Evolutionary conservation across 2,329 filamentous ascomycete genomes (phyloP).

Genomic region (Kalmusia sp.): DNA sequence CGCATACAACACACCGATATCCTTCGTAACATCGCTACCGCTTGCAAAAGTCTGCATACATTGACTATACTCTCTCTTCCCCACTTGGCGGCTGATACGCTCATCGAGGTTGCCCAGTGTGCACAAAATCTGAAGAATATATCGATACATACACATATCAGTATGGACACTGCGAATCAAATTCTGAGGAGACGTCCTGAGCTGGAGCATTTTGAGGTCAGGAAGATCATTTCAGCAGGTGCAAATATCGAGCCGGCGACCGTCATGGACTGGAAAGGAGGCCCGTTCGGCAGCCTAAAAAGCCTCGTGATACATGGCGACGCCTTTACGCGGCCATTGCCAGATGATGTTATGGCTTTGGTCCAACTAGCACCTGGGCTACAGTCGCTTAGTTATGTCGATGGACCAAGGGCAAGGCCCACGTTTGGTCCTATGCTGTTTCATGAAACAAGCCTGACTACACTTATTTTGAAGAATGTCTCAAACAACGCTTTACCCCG

Average conservation of each 20-base stretch:
- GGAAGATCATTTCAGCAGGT: neutral
- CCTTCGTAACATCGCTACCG: slow-evolving; percentile 46
- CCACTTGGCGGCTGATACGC: slow-evolving; percentile 28
- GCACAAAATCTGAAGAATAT: slow-evolving; percentile 35
- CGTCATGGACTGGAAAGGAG: neutral
- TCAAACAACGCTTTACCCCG: neutral
- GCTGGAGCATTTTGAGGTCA: slow-evolving; percentile 27
- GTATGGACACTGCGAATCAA: slow-evolving; percentile 31
- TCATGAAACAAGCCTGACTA: neutral
- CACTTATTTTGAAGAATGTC: neutral
- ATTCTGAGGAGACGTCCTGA: slow-evolving; percentile 30
- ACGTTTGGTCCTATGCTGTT: neutral
- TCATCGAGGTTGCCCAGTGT: slow-evolving; percentile 38
- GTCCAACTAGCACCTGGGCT: neutral
- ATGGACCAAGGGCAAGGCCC: neutral
- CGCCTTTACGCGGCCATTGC: neutral
- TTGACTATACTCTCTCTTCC: slow-evolving; percentile 41
- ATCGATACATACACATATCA: slow-evolving; percentile 31
- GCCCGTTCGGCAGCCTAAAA: neutral
- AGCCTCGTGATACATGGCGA: neutral
- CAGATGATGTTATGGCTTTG: neutral
- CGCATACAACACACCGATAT: slow-evolving; percentile 50
- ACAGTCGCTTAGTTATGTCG: neutral
- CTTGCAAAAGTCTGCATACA: slow-evolving; percentile 43
- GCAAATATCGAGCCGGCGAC: no score